phyloP scores from a whole-genome alignment of 768 basidiomycete species.

The Asterophora lycoperdoides region DNA sequence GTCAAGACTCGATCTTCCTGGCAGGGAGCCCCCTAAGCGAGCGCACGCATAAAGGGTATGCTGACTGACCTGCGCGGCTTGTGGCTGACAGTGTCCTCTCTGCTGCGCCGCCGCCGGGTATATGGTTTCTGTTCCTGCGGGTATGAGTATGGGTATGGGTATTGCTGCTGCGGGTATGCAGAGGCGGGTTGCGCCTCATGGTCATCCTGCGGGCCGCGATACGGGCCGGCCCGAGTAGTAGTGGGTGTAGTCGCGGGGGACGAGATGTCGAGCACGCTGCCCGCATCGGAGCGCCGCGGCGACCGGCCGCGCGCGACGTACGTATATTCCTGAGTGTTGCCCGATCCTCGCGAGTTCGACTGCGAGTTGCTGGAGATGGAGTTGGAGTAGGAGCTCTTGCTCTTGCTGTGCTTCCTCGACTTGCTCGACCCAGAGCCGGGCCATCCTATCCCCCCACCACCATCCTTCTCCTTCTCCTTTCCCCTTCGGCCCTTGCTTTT shows the following conservation, averaged over 20 bases:
- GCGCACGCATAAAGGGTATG: neutral
- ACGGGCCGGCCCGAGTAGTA: no score
- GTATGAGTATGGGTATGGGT: no score
- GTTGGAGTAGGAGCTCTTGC: neutral
- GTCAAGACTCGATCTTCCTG: no score
- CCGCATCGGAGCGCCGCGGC: slow-evolving; percentile 2
- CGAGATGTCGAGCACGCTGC: slow-evolving; percentile 18
- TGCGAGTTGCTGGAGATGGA: neutral
- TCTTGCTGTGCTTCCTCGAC: slow-evolving; percentile 6
- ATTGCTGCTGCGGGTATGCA: neutral
- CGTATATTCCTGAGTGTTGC: neutral
- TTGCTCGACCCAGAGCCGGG: slow-evolving; percentile 2
- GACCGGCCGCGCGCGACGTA: slow-evolving; percentile 7
- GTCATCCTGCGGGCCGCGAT: no score
- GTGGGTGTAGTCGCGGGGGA: no score
- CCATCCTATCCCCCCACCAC: slow-evolving; percentile 1
- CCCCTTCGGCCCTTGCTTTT: neutral
- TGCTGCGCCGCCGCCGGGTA: neutral
- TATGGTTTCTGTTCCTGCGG: neutral
- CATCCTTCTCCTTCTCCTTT: slow-evolving; percentile 1
- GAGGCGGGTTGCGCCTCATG: no score
- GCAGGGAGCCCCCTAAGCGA: neutral
- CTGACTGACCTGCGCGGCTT: slow-evolving; percentile 3
- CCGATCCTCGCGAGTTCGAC: neutral
- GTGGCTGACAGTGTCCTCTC: neutral